phyloP scores from a whole-genome alignment of 1,284 basidiomycete genomes.

The Fomitopsis palustris region DNA sequence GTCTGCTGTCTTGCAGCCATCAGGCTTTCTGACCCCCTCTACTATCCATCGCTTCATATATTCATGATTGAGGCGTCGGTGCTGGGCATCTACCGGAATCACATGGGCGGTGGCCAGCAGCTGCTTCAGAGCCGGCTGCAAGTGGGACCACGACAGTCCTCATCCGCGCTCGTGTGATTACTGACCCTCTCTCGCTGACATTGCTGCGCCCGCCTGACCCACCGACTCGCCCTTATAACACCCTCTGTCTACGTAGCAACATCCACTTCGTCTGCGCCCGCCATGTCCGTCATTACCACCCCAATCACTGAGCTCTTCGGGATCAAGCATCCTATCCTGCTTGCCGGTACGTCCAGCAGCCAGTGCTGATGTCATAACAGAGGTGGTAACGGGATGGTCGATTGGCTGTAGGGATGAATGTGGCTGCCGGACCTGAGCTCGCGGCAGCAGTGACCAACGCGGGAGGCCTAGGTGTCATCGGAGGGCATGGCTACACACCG shows the following conservation, averaged over 20 bases:
- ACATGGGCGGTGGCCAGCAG: not conserved
- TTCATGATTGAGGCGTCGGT: no score
- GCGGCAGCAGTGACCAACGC: conserved; percentile 88
- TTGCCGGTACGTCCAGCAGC: conserved; percentile 55
- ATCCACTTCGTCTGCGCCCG: conserved; percentile 4
- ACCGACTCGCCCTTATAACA: not conserved
- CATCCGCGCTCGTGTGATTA: not conserved
- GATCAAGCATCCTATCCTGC: conserved; percentile 84
- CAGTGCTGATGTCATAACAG: not conserved
- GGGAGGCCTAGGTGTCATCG: conserved; percentile 85
- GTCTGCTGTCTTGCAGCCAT: no score
- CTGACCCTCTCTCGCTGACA: not conserved
- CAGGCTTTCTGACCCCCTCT: no score
- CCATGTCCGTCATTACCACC: conserved; percentile 62
- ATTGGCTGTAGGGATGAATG: conserved; percentile 70
- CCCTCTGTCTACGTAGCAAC: not conserved
- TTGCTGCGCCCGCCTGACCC: not conserved
- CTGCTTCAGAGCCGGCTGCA: not conserved
- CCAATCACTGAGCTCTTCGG: conserved; percentile 82
- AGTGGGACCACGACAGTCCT: not conserved
- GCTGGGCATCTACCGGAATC: not conserved
- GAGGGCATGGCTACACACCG: conserved; percentile 79
- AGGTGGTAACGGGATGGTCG: not conserved
- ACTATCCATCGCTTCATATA: no score
- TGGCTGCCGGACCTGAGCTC: conserved; percentile 83